phyloP scores from a whole-genome alignment of 2,329 filamentous ascomycete species.

The Epicoccum sorghinum region DNA sequence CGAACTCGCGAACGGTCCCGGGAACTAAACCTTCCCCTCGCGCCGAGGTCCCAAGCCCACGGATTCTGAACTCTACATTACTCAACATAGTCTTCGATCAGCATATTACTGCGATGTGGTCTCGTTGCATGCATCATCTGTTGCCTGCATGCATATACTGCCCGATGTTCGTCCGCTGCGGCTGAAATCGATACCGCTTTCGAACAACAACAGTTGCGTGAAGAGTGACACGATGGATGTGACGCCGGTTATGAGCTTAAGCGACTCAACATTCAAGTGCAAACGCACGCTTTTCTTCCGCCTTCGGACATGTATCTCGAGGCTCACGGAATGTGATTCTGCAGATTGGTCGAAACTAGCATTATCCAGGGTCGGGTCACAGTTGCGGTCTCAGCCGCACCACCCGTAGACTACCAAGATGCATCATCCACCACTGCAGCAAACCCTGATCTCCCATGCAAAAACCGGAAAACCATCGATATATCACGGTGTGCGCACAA shows the following conservation, averaged over 20 bases:
- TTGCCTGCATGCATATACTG: not conserved
- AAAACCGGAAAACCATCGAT: no score
- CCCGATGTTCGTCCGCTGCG: not conserved
- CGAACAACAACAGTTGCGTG: no score
- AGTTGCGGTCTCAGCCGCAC: slow-evolving; percentile 6
- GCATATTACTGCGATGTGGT: not conserved
- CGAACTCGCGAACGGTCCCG: not conserved
- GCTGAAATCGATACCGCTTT: not conserved
- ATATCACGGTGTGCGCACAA: no score
- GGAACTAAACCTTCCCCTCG: slow-evolving; percentile 7
- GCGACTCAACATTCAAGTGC: no score
- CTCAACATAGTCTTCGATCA: not conserved
- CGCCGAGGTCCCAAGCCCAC: not conserved
- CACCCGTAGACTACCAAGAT: slow-evolving; percentile 1
- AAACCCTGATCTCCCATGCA: slow-evolving; percentile 3
- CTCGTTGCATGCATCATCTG: not conserved
- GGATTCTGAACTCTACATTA: not conserved
- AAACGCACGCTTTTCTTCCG: no score
- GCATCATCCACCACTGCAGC: not conserved
- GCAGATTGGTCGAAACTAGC: not conserved
- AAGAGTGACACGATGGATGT: no score
- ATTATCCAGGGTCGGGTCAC: not conserved
- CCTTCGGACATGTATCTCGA: not conserved
- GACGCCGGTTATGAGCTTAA: no score
- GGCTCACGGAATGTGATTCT: not conserved